A percentile compares a stretch with the other conserved stretches of the same genome.
Conservation (phyloP, 805 yeast genomes). For the Metschnikowia henanensis region DNA sequence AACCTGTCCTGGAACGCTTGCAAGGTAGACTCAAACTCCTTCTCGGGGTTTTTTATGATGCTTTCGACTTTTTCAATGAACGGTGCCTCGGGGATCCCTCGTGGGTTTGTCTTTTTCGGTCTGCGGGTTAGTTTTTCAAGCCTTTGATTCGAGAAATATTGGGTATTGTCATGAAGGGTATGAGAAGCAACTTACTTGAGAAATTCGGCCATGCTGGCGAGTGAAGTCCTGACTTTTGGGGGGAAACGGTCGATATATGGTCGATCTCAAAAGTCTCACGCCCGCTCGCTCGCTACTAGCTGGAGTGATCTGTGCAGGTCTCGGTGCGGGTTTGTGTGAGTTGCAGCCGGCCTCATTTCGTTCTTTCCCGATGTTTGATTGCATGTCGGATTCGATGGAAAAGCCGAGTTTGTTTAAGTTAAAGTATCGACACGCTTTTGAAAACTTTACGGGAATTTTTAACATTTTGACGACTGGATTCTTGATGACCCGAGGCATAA, state of each 20-base stretch:
- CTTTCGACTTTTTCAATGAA: slow-evolving; percentile 84
- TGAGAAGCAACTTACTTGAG: slow-evolving; percentile 26
- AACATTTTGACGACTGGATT: too few species aligned
- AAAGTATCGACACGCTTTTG: too few species aligned
- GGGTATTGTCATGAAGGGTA: not conserved
- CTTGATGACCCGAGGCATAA: too few species aligned
- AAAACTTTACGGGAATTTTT: too few species aligned
- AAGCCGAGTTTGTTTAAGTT: too few species aligned
- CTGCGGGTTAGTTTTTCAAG: slow-evolving; percentile 28
- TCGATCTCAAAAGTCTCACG: slow-evolving; percentile 1
- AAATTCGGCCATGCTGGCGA: slow-evolving; percentile 27
- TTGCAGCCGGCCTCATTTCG: too few species aligned
- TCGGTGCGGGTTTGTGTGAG: too few species aligned
- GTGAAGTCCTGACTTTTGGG: not conserved
- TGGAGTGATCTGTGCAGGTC: slow-evolving; percentile 4
- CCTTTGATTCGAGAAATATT: not conserved
- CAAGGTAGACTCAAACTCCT: slow-evolving; percentile 69
- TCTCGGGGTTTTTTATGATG: slow-evolving; percentile 59
- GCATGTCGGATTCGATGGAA: too few species aligned
- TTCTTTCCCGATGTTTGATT: too few species aligned
- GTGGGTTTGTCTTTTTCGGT: slow-evolving; percentile 68
- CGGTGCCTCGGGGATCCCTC: slow-evolving; percentile 97
- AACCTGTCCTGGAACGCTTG: slow-evolving; percentile 80
- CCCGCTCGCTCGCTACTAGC: too few species aligned
- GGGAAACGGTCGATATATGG: too few species aligned